Evolutionary conservation across 75 land plant genomes (phyloP).

Genomic region (Picea sitchensis): DNA sequence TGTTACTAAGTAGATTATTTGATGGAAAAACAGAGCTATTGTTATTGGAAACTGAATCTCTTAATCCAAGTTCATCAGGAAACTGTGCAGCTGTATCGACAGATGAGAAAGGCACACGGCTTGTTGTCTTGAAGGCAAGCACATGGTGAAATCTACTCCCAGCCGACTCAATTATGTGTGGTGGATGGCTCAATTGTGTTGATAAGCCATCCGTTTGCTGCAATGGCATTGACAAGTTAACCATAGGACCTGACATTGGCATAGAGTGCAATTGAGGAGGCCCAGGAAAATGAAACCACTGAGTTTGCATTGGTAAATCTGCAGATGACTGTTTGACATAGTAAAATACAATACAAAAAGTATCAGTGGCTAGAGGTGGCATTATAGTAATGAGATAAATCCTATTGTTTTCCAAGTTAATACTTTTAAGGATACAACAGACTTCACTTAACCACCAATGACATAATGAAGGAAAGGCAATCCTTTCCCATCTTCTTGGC

Average conservation of each 20-base stretch:
- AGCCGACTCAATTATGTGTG: slow-evolving; percentile 25
- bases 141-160: slow-evolving; percentile 30
- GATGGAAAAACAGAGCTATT: slow-evolving; percentile 2
- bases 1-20: not conserved
- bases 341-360: not conserved
- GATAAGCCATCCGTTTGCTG: slow-evolving; percentile 31
- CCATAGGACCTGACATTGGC: slow-evolving; percentile 39
- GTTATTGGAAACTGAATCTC: slow-evolving; percentile 28
- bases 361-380: not conserved
- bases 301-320: slow-evolving; percentile 55
- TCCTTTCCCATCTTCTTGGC: too few relatives aligned
- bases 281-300: slow-evolving; percentile 62
- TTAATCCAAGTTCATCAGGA: slow-evolving; percentile 56
- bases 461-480: not conserved
- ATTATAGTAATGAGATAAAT: not conserved
- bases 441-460: not conserved
- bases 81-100: slow-evolving; percentile 49
- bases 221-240: slow-evolving; percentile 38
- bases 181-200: slow-evolving; percentile 21
- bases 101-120: slow-evolving; percentile 19
- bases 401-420: not conserved
- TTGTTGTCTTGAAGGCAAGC: slow-evolving; percentile 24
- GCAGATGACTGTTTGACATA: slow-evolving; percentile 30
- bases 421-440: not conserved
- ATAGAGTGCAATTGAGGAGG: slow-evolving; percentile 23